Evolutionary conservation across 2,329 filamentous ascomycete species (phyloP).

Genomic region (Pseudogymnoascus sp.): DNA sequence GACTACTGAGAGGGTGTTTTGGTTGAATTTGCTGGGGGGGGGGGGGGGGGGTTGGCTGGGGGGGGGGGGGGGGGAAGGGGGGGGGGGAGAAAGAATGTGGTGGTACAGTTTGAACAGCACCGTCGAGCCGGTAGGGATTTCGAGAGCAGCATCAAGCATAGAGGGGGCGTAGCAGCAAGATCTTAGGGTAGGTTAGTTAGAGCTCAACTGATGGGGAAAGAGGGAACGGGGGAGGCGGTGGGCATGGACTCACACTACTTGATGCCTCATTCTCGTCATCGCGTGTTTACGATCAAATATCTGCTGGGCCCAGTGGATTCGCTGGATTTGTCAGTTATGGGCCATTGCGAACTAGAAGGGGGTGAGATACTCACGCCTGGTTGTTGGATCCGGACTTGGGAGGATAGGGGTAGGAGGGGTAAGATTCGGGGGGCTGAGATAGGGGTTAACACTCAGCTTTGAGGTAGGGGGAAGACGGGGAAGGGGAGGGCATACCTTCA

Average conservation of each 20-base stretch:
- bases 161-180: slow-evolving; percentile 41
- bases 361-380: slow-evolving; percentile 19
- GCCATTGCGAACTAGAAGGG: not conserved
- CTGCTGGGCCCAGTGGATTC: slow-evolving; percentile 50
- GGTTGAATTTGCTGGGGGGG: slow-evolving; percentile 41
- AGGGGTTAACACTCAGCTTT: not conserved
- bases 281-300: slow-evolving; percentile 49
- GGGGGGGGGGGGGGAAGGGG: not conserved
- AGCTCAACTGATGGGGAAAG: not conserved
- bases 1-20: slow-evolving; percentile 45
- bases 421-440: not conserved
- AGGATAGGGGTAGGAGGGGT: not conserved
- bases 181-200: slow-evolving; percentile 22
- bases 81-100: too few relatives aligned
- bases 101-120: slow-evolving; percentile 49
- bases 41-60: not conserved
- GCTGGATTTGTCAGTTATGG: slow-evolving; percentile 28
- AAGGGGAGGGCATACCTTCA: slow-evolving; percentile 24
- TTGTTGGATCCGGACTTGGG: not conserved
- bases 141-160: slow-evolving; percentile 34
- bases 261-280: slow-evolving; percentile 40
- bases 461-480: too few relatives aligned
- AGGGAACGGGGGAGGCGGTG: not conserved
- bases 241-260: slow-evolving; percentile 26
- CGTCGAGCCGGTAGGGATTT: slow-evolving; percentile 39